phyloP scores from a whole-genome alignment of 495 filamentous ascomycete species.

The Trichoderma erinaceum region DNA sequence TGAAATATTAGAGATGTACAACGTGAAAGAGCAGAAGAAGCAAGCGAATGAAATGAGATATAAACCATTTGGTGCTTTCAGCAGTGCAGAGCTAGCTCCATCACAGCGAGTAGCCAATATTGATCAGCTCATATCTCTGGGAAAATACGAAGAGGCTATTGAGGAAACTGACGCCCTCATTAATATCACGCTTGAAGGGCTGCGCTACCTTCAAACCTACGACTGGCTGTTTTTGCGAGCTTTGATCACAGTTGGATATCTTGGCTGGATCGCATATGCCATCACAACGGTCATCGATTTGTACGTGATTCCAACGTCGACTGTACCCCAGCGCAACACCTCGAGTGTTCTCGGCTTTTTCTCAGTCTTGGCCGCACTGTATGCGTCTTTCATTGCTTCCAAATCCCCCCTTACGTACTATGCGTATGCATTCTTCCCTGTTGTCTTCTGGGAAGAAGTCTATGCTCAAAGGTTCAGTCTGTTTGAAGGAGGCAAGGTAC shows the following conservation, averaged over 20 bases:
- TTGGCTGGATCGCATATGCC: conserved; percentile 95
- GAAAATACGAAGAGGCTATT: conserved; percentile 68
- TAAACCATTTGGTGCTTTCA: conserved; percentile 58
- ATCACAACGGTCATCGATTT: conserved; percentile 86
- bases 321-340: conserved; percentile 57
- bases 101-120: conserved; percentile 65
- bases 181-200: conserved; percentile 68
- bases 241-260: conserved; percentile 87
- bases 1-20: conserved; percentile 94
- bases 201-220: conserved; percentile 88
- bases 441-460: conserved; percentile 96
- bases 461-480: conserved; percentile 71
- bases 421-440: conserved; percentile 84
- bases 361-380: conserved; percentile 66
- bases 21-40: conserved; percentile 87
- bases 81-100: conserved; percentile 55
- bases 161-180: conserved; percentile 67
- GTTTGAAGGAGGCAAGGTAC: conserved; percentile 54
- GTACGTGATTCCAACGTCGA: conserved; percentile 72
- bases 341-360: conserved; percentile 62
- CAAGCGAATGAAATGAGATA: conserved; percentile 67
- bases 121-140: conserved; percentile 56
- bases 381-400: conserved; percentile 72
- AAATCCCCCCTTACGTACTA: conserved; percentile 82
- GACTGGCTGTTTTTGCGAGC: conserved; percentile 97